These are phyloP conservation scores for Adiantum capillusveneris DNA, from an alignment of 75 land plant species.

Conservation along the genomic window DNA sequence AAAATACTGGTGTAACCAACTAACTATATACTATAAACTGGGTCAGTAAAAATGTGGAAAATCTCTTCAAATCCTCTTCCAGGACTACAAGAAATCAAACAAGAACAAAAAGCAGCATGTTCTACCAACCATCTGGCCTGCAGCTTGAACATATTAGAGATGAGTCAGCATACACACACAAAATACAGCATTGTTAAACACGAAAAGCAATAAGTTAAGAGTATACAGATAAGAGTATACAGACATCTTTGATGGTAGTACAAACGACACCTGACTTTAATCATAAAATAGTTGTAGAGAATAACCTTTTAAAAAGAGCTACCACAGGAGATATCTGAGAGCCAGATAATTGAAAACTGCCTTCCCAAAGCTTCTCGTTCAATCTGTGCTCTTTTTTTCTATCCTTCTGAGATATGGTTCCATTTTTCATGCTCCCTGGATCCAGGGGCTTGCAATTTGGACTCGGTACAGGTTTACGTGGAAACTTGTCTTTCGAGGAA, in stretches of 20 bases:
- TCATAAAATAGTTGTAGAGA: neutral
- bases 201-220: neutral
- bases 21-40: no score
- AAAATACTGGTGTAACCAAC: no score
- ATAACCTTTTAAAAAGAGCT: slow-evolving; percentile 62
- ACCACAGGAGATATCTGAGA: slow-evolving; percentile 38
- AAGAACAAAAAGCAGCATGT: no score
- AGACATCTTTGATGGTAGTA: neutral
- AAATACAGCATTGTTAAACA: neutral
- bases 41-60: no score
- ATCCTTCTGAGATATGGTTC: neutral
- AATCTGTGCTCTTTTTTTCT: slow-evolving; percentile 6
- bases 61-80: no score
- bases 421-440: slow-evolving; percentile 5
- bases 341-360: slow-evolving; percentile 60
- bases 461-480: slow-evolving; percentile 8
- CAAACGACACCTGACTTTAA: neutral
- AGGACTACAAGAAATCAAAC: no score
- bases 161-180: no score
- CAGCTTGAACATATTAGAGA: no score
- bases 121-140: no score
- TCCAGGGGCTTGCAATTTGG: slow-evolving; percentile 10
- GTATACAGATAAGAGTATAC: neutral
- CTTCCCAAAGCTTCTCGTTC: slow-evolving; percentile 58
- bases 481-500: slow-evolving; percentile 2